Evolutionary conservation across 495 filamentous ascomycete genomes (phyloP), one percentile per base, ranked within the genome.

Genomic region (Cercophora sp.): DNA sequence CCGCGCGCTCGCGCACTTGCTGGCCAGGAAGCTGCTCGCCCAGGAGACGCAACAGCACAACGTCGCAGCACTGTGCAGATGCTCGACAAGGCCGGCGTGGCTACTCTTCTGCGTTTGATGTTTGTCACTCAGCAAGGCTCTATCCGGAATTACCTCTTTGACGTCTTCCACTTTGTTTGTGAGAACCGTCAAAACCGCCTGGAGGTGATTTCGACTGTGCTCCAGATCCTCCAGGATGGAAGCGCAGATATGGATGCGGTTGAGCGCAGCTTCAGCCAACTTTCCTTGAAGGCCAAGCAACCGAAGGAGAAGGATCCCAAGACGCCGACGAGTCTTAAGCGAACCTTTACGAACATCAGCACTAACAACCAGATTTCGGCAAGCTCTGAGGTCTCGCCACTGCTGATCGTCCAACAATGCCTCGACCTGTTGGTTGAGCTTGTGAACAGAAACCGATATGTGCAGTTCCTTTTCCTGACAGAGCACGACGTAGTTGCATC

Each of bases 141-240:
- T 29, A 73, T 79, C 44, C 86, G 89, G 52, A 80, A 79, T 46
- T 86, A 86, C 25, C 77, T 99, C 15, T 87, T 91, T 60, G 84
- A 86, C 40, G 87, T 97, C 51, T 84, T 99, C 25, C 79, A 86
- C 57, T 85, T 93, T 55, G 84, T 96, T 40, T 96, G 88, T 62
- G 85, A 94, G 70, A 97, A 99, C 65, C 84, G 88, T 10, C 91
- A 96, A 58, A 97, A 93, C 62, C 83, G 93, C 31, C 82, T 89
- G 4, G 93, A 99, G 62, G 89, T 97, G n/a, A 84, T 99, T 65
- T 93, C 87, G 63, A 84, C 91, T 42, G 75, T 99, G 24, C 80
- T 99, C 8, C 90, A 91, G 53, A 91, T 99, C 54, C 73, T 99
- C n/a, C 93, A 96, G 61, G 93, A 99, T 65, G 94, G 93, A 44